phyloP scores from a whole-genome alignment of 78 protist genomes.

The Tieghemostelium lacteum region DNA sequence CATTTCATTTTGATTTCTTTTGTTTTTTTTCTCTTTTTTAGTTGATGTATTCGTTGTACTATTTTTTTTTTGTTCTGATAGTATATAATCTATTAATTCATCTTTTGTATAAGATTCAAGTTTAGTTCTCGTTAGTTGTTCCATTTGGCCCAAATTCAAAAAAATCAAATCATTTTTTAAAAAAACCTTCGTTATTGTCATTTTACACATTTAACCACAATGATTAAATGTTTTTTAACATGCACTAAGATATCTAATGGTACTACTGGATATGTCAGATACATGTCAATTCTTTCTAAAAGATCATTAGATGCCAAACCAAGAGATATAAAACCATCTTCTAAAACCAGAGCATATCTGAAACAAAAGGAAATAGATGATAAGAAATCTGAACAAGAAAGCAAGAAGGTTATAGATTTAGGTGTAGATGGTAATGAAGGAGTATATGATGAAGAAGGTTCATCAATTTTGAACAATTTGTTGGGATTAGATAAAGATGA shows the following conservation, averaged over 20 bases:
- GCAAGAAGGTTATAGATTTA: too few species aligned
- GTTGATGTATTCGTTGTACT: background rate
- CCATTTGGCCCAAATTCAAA: too few species aligned
- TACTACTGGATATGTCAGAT: background rate
- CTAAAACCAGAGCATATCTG: background rate
- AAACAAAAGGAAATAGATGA: background rate
- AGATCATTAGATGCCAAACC: constrained; percentile 8
- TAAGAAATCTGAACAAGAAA: too few species aligned
- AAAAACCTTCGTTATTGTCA: too few species aligned
- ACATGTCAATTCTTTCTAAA: constrained; percentile 59
- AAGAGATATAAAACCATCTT: constrained; percentile 11
- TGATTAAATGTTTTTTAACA: too few species aligned
- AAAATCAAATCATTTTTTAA: too few species aligned
- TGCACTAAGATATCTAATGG: background rate
- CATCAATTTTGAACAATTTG: too few species aligned
- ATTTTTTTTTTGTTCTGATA: background rate
- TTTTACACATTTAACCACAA: too few species aligned
- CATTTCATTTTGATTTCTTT: constrained; percentile 28
- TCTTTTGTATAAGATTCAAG: background rate
- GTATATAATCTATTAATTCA: background rate
- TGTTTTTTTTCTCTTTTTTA: constrained; percentile 24
- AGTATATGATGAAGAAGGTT: too few species aligned
- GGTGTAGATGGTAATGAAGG: too few species aligned
- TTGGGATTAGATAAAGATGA: too few species aligned
- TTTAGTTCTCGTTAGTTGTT: too few species aligned